Conservation (phyloP, 257 asterid genomes). For the Penstemon barbatus region DNA sequence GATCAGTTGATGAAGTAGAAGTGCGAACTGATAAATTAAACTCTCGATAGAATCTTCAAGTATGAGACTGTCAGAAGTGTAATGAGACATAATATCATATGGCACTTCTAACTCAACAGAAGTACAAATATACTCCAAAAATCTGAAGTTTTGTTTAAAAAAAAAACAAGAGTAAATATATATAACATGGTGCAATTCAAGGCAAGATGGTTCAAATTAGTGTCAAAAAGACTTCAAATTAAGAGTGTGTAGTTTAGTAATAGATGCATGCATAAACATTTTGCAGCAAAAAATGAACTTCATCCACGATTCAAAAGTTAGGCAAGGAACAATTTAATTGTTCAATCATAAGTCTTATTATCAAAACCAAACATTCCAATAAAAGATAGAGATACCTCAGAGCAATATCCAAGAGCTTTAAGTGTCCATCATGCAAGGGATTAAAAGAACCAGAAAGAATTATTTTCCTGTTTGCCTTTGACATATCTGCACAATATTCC, state of each 20-base stretch:
- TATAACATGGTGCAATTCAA: not conserved
- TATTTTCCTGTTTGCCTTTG: conserved; percentile 62
- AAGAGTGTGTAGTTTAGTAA: not conserved
- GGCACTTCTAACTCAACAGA: conserved; percentile 3
- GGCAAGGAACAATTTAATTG: conserved; percentile 7
- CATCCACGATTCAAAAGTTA: conserved; percentile 11
- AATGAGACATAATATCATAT: not conserved
- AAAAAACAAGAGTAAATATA: not conserved
- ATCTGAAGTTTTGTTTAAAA: conserved; percentile 1
- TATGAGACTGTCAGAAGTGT: not conserved
- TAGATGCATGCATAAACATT: conserved; percentile 7
- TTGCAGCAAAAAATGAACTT: conserved; percentile 1
- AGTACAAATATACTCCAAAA: not conserved
- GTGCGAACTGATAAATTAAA: conserved; percentile 10
- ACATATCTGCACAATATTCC: conserved; percentile 59
- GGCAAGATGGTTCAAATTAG: not conserved
- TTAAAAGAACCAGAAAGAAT: conserved; percentile 90
- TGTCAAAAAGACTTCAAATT: conserved; percentile 5
- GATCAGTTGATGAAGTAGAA: conserved; percentile 9
- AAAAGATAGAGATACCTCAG: conserved; percentile 48
- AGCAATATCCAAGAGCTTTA: conserved; percentile 90
- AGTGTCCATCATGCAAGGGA: conserved; percentile 95
- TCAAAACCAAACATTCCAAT: conserved; percentile 14
- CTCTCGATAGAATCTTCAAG: not conserved
- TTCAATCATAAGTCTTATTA: conserved; percentile 4